Evolutionary conservation across 345 rosid species (phyloP).

Genomic region (Boechera divaricarpa): DNA sequence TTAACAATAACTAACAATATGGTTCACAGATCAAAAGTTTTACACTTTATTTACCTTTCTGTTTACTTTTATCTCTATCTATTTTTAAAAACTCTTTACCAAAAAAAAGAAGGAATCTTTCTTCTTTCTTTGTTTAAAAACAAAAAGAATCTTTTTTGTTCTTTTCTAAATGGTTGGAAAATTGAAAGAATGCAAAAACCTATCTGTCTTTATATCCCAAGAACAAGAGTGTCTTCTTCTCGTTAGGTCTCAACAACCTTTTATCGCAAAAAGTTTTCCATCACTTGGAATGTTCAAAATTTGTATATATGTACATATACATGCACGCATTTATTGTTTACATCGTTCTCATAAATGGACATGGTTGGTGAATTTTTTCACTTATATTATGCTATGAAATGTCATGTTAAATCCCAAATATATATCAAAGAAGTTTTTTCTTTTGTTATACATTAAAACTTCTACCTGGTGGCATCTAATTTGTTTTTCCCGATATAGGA

Average conservation of each 20-base stretch:
- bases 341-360: background rate
- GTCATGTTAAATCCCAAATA: background rate
- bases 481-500: too few species aligned
- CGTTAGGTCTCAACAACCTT: background rate
- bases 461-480: background rate
- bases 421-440: background rate
- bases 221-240: background rate
- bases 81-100: background rate
- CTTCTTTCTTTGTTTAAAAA: conserved; percentile 19
- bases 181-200: background rate
- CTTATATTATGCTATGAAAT: background rate
- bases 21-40: conserved; percentile 28
- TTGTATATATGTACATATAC: background rate
- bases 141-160: background rate
- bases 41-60: conserved; percentile 11
- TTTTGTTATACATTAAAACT: background rate
- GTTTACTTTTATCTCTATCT: conserved; percentile 1
- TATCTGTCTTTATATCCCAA: background rate
- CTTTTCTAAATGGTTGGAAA: background rate
- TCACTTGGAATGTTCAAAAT: background rate
- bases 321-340: background rate
- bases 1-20: background rate
- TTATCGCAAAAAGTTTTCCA: background rate
- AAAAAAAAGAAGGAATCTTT: conserved; percentile 11
- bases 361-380: background rate